Evolutionary conservation across 805 yeast species (phyloP).

Genomic region (Metschnikowia gelsemii): DNA sequence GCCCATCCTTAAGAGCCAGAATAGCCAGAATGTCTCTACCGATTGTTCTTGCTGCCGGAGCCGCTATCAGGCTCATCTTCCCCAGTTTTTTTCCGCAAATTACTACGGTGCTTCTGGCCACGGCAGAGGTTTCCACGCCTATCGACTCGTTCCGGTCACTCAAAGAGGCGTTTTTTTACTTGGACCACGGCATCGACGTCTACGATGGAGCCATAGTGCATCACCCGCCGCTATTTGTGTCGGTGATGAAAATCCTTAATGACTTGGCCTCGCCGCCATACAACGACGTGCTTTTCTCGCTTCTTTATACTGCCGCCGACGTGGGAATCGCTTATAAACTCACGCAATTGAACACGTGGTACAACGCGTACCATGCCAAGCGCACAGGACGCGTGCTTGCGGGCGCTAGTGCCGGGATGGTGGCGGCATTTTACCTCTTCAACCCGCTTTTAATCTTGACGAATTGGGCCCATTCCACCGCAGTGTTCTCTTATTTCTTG

Average conservation of each 20-base stretch:
- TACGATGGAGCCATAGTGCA: conserved; percentile 86
- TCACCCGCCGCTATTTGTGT: conserved; percentile 75
- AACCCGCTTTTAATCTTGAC: conserved; percentile 80
- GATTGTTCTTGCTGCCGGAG: conserved; percentile 18
- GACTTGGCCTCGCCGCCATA: conserved; percentile 20
- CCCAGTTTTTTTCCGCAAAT: conserved; percentile 36
- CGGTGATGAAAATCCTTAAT: conserved; percentile 40
- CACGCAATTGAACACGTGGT: conserved; percentile 48
- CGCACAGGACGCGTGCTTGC: conserved; percentile 18
- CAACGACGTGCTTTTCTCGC: conserved; percentile 26
- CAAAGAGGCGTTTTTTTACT: conserved; percentile 32
- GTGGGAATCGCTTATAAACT: conserved; percentile 54
- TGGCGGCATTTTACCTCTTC: conserved; percentile 65
- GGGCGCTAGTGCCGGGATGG: conserved; percentile 41
- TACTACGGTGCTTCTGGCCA: conserved; percentile 28
- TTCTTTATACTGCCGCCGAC: conserved; percentile 61
- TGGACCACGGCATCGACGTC: conserved; percentile 55
- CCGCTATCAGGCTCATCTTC: conserved; percentile 32
- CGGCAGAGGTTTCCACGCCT: conserved; percentile 61
- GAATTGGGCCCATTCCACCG: conserved; percentile 66
- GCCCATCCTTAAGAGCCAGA: too few relatives aligned
- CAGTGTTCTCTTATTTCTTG: conserved; percentile 57
- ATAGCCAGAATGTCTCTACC: conserved; percentile 18
- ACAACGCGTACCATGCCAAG: conserved; percentile 26
- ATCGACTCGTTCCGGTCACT: conserved; percentile 60